phyloP scores from a whole-genome alignment of 31 red algal species.

The Asparagopsis taxiformis region DNA sequence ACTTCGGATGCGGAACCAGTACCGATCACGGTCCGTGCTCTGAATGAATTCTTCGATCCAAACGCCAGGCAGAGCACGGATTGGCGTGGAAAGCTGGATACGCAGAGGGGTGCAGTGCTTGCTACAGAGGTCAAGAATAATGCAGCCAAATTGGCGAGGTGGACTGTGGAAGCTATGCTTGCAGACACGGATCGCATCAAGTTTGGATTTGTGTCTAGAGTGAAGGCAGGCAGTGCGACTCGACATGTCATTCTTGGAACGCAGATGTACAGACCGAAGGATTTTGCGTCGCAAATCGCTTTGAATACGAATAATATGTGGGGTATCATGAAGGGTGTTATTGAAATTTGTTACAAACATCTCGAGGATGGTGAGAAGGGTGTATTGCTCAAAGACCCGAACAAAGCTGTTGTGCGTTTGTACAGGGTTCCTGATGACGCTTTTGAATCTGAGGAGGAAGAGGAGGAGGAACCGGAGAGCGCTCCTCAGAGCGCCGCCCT shows the following conservation, averaged over 20 bases:
- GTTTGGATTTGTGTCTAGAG: slow-evolving; percentile 96
- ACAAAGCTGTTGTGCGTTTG: slow-evolving; percentile 88
- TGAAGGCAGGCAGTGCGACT: slow-evolving; percentile 60
- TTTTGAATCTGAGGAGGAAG: slow-evolving; percentile 84
- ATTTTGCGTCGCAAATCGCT: slow-evolving; percentile 97
- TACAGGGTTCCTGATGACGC: slow-evolving; percentile 97
- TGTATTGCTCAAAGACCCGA: slow-evolving; percentile 93
- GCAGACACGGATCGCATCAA: slow-evolving; percentile 83
- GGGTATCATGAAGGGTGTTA: slow-evolving; percentile 90
- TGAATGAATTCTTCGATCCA: slow-evolving; percentile 92
- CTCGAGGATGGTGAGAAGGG: slow-evolving; percentile 86
- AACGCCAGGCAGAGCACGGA: slow-evolving; percentile 73
- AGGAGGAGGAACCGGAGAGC: slow-evolving; percentile 61
- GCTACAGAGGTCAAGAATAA: slow-evolving; percentile 99
- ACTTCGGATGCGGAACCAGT: slow-evolving; percentile 39
- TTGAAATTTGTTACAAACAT: slow-evolving; percentile 88
- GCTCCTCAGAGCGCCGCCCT: not conserved
- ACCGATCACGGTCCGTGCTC: slow-evolving; percentile 75
- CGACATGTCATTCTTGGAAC: slow-evolving; percentile 89
- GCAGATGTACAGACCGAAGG: slow-evolving; percentile 96
- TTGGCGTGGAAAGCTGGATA: slow-evolving; percentile 96
- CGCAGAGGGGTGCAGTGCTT: slow-evolving; percentile 92
- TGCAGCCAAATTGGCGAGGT: slow-evolving; percentile 89
- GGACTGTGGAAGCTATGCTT: slow-evolving; percentile 92
- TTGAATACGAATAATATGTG: slow-evolving; percentile 93